These are phyloP conservation scores for Ophiostoma perfectum DNA, from an alignment of 2,329 filamentous ascomycete species.

Conservation along the genomic window DNA sequence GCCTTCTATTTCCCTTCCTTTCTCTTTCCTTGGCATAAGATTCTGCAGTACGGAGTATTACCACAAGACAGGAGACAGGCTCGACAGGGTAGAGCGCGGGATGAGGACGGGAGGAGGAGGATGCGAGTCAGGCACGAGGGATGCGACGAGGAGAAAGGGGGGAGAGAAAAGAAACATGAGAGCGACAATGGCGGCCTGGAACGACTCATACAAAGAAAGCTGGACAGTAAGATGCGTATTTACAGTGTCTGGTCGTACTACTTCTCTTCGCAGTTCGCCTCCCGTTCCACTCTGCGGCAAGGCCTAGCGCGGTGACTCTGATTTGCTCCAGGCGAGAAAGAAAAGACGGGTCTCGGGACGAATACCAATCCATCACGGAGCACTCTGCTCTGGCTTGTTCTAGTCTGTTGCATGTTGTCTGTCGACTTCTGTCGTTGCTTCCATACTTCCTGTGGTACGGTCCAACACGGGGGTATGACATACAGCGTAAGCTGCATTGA, in stretches of 20 bases:
- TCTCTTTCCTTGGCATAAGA: background rate
- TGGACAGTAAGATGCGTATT: background rate
- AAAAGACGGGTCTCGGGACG: background rate
- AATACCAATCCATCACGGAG: background rate
- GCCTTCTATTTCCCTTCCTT: background rate
- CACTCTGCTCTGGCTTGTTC: background rate
- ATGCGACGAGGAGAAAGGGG: background rate
- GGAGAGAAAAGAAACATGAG: background rate
- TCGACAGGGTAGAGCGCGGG: slow-evolving; percentile 2
- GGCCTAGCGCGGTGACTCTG: slow-evolving; percentile 4
- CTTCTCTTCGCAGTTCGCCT: background rate
- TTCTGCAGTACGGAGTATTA: background rate
- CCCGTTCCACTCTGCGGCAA: slow-evolving; percentile 10
- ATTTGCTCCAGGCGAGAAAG: background rate
- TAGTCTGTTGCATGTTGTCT: background rate
- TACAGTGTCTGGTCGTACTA: background rate
- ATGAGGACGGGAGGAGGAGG: background rate
- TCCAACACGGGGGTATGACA: background rate
- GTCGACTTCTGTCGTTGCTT: background rate
- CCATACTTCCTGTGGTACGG: background rate
- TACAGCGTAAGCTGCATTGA: background rate
- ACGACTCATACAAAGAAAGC: background rate
- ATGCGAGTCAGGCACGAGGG: slow-evolving; percentile 1
- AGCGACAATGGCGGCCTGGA: background rate
- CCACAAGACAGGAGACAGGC: too few species aligned